Conservation (phyloP, 2,329 filamentous ascomycete genomes). For the Myrmaecium sp. region DNA sequence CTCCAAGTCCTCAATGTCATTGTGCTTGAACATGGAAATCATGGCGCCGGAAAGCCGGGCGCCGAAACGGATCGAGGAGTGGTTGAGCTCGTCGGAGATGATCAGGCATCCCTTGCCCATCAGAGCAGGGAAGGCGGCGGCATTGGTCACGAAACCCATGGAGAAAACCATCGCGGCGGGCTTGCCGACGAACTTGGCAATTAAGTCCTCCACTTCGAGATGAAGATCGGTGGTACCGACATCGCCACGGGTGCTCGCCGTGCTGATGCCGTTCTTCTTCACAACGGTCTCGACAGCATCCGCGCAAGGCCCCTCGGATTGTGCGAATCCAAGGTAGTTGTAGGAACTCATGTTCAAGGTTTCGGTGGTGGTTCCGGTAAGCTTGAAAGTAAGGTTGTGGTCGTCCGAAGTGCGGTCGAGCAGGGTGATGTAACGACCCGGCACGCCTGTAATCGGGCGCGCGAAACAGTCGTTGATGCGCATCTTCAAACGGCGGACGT, state of each 20-base stretch:
- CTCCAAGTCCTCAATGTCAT: constrained; percentile 82
- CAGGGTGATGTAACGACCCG: constrained; percentile 82
- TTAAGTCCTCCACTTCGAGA: constrained; percentile 72
- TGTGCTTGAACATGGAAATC: constrained; percentile 94
- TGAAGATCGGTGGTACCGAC: constrained; percentile 76
- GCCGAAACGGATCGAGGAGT: constrained; percentile 91
- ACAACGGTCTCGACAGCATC: constrained; percentile 79
- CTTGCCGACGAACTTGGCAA: constrained; percentile 88
- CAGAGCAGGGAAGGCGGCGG: constrained; percentile 78
- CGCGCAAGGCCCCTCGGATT: constrained; percentile 91
- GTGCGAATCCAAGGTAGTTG: constrained; percentile 96
- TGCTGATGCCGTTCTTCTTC: constrained; percentile 68
- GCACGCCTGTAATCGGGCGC: constrained; percentile 79
- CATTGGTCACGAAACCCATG: constrained; percentile 97
- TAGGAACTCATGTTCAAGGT: constrained; percentile 98
- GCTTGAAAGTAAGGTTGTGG: constrained; percentile 77
- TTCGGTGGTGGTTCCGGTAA: constrained; percentile 80
- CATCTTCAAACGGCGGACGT: constrained; percentile 80
- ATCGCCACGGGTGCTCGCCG: constrained; percentile 68
- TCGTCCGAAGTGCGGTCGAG: constrained; percentile 83
- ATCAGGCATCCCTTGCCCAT: constrained; percentile 87
- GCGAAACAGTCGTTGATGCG: constrained; percentile 96
- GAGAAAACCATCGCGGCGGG: constrained; percentile 92
- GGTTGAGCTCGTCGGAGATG: constrained; percentile 93
- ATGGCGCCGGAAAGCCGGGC: constrained; percentile 87